Percentiles rank a stretch among this genome's conserved stretches.
phyloP scores from a whole-genome alignment of 2,329 filamentous ascomycete species.

The Aureobasidium uvarum region DNA sequence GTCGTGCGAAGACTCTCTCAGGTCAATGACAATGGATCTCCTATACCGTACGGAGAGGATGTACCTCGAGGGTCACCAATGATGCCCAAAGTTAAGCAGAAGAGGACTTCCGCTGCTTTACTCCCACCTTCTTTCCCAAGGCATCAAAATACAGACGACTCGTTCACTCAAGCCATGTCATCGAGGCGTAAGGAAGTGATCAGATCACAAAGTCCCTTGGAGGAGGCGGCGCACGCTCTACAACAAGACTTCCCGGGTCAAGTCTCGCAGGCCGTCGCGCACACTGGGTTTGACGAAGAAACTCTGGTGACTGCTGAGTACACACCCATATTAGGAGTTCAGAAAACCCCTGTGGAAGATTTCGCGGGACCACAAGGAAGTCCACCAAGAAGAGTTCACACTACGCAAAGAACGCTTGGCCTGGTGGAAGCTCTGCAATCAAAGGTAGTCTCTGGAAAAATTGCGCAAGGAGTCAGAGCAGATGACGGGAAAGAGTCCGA shows the following conservation, averaged over 20 bases:
- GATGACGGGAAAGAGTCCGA: background rate
- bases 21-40: constrained; percentile 23
- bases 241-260: background rate
- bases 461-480: background rate
- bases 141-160: background rate
- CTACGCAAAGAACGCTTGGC: background rate
- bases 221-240: background rate
- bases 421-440: background rate
- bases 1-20: constrained; percentile 18
- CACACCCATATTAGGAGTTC: no score
- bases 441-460: background rate
- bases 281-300: background rate
- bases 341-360: background rate
- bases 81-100: background rate
- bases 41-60: constrained; percentile 8
- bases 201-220: background rate
- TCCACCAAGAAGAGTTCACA: background rate
- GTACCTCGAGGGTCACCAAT: background rate
- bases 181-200: background rate
- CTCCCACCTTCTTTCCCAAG: no score
- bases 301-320: background rate
- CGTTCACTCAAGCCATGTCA: background rate
- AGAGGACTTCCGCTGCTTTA: background rate
- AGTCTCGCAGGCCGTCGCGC: background rate
- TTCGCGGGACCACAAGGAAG: background rate